These are phyloP conservation scores for Suillus sp. DNA, from an alignment of 768 basidiomycete genomes.

Conservation along the genomic window DNA sequence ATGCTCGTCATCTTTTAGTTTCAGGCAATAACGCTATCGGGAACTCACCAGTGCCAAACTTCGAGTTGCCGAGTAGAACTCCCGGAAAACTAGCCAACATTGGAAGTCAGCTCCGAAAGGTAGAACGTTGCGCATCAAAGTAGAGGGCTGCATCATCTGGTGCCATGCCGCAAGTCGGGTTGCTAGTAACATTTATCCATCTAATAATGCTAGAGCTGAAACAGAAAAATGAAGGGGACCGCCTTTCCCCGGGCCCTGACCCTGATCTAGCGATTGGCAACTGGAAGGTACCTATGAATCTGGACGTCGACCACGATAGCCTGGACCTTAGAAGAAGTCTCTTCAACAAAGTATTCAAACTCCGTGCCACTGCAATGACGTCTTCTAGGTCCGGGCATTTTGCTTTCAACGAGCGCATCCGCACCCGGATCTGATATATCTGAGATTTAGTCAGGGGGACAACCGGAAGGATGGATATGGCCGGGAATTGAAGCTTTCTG, in stretches of 20 bases:
- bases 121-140: background rate
- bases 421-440: too few species aligned
- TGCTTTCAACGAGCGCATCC: too few species aligned
- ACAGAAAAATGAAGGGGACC: background rate
- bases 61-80: background rate
- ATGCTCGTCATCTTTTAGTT: background rate
- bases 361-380: background rate
- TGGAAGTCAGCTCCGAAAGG: background rate
- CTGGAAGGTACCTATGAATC: background rate
- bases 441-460: too few species aligned
- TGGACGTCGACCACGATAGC: slow-evolving; percentile 30
- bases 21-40: background rate
- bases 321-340: too few species aligned
- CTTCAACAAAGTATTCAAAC: background rate
- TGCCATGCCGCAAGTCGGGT: background rate
- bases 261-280: background rate
- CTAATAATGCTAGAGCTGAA: background rate
- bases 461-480: too few species aligned
- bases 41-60: background rate
- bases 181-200: background rate
- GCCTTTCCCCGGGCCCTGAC: background rate
- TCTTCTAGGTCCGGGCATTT: too few species aligned
- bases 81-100: background rate
- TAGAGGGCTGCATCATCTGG: background rate
- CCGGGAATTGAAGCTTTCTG: too few species aligned